Percentiles rank a stretch among this genome's conserved stretches.
Evolutionary conservation across 2,329 filamentous ascomycete species (phyloP).

Genomic region (Aciculosporium take): DNA sequence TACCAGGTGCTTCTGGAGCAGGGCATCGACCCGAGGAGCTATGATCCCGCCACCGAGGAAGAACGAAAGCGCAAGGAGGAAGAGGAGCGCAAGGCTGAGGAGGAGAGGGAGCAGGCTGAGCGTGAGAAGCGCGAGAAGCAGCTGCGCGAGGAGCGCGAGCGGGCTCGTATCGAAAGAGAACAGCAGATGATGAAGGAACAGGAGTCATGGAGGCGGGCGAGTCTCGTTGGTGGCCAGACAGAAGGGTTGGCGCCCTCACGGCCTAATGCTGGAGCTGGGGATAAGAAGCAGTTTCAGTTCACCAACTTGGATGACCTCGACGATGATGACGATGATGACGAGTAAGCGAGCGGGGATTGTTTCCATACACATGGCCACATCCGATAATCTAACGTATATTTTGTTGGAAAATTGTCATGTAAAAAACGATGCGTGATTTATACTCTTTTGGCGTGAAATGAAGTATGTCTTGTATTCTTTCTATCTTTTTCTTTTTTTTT

Average conservation of each 20-base stretch:
- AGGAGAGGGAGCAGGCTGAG: conserved; percentile 32
- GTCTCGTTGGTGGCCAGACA: conserved; percentile 15
- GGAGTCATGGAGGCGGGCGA: conserved; percentile 26
- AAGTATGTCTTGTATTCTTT: background rate
- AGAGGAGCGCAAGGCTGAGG: conserved; percentile 31
- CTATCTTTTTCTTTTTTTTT: background rate
- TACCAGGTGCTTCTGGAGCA: conserved; percentile 47
- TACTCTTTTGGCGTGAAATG: background rate
- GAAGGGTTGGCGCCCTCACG: conserved; percentile 14
- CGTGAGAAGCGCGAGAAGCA: conserved; percentile 31
- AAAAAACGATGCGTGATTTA: background rate
- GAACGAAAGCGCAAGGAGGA: conserved; percentile 36
- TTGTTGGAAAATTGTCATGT: background rate
- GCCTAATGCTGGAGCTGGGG: conserved; percentile 15
- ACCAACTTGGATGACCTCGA: conserved; percentile 39
- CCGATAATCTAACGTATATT: background rate
- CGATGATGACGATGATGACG: conserved; percentile 29
- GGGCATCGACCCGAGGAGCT: conserved; percentile 46
- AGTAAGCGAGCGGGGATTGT: background rate
- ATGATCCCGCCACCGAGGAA: conserved; percentile 42
- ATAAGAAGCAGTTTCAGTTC: conserved; percentile 43
- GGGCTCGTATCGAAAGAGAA: conserved; percentile 27
- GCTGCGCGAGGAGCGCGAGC: conserved; percentile 24
- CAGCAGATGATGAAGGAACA: conserved; percentile 27
- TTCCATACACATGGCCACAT: too few species aligned